Conservation (phyloP, 441 rosid species). For the Croton laevigatus region DNA sequence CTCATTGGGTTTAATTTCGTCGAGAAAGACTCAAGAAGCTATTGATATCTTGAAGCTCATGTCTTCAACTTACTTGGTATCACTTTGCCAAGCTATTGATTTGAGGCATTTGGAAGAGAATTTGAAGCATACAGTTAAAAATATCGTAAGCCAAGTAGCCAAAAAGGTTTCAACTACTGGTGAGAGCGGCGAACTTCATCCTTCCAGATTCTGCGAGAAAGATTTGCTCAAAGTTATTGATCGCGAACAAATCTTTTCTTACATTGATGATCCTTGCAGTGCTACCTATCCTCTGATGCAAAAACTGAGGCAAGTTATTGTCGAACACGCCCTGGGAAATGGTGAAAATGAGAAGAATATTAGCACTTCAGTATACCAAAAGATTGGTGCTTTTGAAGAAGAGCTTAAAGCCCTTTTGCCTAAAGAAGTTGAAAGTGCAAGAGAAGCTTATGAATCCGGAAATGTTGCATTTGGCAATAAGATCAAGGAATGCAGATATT, state of each 20-base stretch:
- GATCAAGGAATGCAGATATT: conserved; percentile 72
- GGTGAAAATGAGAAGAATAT: conserved; percentile 56
- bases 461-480: conserved; percentile 44
- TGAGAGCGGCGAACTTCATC: conserved; percentile 50
- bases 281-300: conserved; percentile 64
- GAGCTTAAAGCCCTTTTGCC: conserved; percentile 54
- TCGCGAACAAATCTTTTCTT: conserved; percentile 55
- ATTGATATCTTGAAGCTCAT: conserved; percentile 61
- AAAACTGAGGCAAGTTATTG: conserved; percentile 64
- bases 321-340: conserved; percentile 61
- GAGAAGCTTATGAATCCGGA: conserved; percentile 43
- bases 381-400: conserved; percentile 64
- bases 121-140: conserved; percentile 45
- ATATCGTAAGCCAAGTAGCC: conserved; percentile 46
- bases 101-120: conserved; percentile 72
- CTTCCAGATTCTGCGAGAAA: conserved; percentile 56
- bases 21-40: conserved; percentile 69
- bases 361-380: conserved; percentile 55
- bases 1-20: conserved; percentile 67
- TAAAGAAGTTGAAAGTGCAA: conserved; percentile 51
- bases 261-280: conserved; percentile 66
- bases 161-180: conserved; percentile 42
- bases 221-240: conserved; percentile 57
- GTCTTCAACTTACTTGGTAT: conserved; percentile 57
- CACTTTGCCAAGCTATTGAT: conserved; percentile 63